phyloP scores from a whole-genome alignment of 2,329 filamentous ascomycete species.

The Scedosporium dehoogii region DNA sequence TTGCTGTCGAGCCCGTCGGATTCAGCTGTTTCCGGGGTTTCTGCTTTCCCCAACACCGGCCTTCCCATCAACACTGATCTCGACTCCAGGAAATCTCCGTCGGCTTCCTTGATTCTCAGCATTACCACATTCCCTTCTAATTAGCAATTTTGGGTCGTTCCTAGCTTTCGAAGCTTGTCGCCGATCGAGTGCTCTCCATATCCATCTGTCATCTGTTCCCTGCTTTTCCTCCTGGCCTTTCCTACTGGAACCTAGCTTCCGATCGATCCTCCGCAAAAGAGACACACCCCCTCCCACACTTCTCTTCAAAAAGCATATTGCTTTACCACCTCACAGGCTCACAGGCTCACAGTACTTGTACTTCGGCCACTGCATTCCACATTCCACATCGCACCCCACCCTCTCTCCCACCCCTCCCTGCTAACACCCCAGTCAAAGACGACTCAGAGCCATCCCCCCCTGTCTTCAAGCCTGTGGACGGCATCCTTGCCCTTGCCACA shows the following conservation, averaged over 20 bases:
- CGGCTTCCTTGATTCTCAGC: neutral
- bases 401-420: neutral
- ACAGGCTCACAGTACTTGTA: too few species aligned
- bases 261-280: conserved; percentile 1
- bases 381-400: neutral
- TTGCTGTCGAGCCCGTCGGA: neutral
- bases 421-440: neutral
- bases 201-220: conserved; percentile 1
- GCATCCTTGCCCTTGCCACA: too few species aligned
- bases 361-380: neutral
- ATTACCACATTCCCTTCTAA: neutral
- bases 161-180: neutral
- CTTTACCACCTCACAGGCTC: neutral
- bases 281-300: neutral
- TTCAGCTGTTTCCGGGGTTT: conserved; percentile 1
- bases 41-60: neutral
- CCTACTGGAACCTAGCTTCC: conserved; percentile 3
- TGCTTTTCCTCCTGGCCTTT: neutral
- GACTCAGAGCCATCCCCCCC: neutral
- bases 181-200: neutral
- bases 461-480: neutral
- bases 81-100: neutral
- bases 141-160: neutral
- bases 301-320: neutral
- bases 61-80: neutral